Evolutionary conservation across 1,139 yeast genomes (phyloP), one percentile per base, ranked within the genome.

Genomic region (Candida labiduridarum): DNA sequence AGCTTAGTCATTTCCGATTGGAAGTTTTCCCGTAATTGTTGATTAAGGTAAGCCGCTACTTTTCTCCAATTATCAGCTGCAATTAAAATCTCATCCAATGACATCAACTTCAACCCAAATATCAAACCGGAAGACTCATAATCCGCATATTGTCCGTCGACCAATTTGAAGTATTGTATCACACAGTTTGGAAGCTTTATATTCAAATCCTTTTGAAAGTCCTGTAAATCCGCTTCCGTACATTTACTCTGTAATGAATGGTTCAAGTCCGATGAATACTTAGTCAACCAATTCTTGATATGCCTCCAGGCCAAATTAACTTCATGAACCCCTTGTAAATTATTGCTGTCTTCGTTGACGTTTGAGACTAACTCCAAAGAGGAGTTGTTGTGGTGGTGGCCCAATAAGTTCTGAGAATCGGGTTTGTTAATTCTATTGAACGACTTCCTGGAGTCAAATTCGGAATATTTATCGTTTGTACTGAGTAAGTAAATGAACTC

Each of bases 51-150:
- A 34, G 72, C 72, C 4, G 85, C 80, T 7, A 86, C 88, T 56
- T 76, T 79, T 55, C 90, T 74, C 91, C 91, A 86, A 53, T 82
- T 76, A 58, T 80, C 82, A 0, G 89, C 82, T 80, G 81, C 77
- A 18, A 79, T 78, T 25, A 81, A 82, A 33, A 86, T 78, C 58
- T 84, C 87, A 56, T 84, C 89, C 33, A 86, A 65, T 2, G 85
- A 76, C 85, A 85, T 79, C 53, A 86, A 70, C 56, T 82, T 82
- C 51, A 85, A 66, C 0, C 90, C 90, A 61, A 79, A 86, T 31
- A 86, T 62, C 49, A 86, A 63, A 1, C 92, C 92, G 16, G 49
- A 46, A 5, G 83, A 78, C 16, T 79, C 76, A 19, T 83, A 83
- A 18, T 82, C 76, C 46, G 61, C 64, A 45, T 69, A 68, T 65